A percentile compares a stretch with the other conserved stretches of the same genome.
These are phyloP conservation scores for Mycena galopus DNA, from an alignment of 768 basidiomycete genomes.

Conservation along the genomic window DNA sequence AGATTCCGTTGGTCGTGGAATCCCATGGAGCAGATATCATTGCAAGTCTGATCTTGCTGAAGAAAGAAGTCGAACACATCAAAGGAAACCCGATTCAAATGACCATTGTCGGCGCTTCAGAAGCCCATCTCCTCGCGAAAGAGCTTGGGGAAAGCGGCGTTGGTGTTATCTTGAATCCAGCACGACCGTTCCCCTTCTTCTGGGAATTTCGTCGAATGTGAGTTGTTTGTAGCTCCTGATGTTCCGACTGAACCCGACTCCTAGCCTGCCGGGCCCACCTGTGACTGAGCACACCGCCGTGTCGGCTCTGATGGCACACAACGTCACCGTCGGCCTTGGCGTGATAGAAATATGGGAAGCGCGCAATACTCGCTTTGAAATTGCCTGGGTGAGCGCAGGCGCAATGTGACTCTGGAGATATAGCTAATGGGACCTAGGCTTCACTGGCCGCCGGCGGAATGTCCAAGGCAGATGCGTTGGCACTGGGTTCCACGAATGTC, in stretches of 20 bases:
- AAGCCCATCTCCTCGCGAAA: slow-evolving; percentile 77
- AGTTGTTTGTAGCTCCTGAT: slow-evolving; percentile 36
- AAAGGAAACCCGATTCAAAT: slow-evolving; percentile 61
- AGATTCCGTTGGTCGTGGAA: slow-evolving; percentile 80
- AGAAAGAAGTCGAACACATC: slow-evolving; percentile 68
- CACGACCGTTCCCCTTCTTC: slow-evolving; percentile 75
- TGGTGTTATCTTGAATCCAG: slow-evolving; percentile 64
- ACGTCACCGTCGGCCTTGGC: slow-evolving; percentile 81
- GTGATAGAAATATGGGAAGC: slow-evolving; percentile 76
- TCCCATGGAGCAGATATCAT: slow-evolving; percentile 87
- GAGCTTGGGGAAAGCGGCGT: slow-evolving; percentile 69
- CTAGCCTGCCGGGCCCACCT: slow-evolving; percentile 79
- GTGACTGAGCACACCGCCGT: slow-evolving; percentile 69
- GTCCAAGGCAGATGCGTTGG: slow-evolving; percentile 57
- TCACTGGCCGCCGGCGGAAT: slow-evolving; percentile 42
- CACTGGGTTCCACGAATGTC: slow-evolving; percentile 62
- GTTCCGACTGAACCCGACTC: neutral
- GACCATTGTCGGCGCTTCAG: slow-evolving; percentile 75
- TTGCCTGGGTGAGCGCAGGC: slow-evolving; percentile 77
- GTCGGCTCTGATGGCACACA: slow-evolving; percentile 70
- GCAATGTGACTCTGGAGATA: slow-evolving; percentile 40
- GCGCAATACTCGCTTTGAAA: slow-evolving; percentile 83
- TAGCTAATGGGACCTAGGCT: slow-evolving; percentile 45
- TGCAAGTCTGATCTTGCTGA: slow-evolving; percentile 78
- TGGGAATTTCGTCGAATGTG: slow-evolving; percentile 84